Evolutionary conservation across 208 protist genomes (phyloP), one percentile per base, ranked within the genome.

Genomic region (Leishmania tropica): DNA sequence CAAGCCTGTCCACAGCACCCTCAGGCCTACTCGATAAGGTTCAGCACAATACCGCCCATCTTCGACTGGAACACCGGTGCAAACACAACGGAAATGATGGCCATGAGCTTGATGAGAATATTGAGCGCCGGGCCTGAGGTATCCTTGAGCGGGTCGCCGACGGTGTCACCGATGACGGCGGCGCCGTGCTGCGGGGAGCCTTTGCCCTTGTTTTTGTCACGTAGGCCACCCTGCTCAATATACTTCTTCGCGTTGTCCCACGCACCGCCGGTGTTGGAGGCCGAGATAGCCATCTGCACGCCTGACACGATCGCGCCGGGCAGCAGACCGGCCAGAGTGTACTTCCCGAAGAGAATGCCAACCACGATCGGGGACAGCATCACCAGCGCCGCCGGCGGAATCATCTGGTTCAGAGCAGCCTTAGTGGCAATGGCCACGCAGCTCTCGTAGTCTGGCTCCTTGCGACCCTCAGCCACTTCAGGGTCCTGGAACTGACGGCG

Each of bases 201-300:
- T 86, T 98, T 98, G 65, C 96, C 94, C 85, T 92, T 96, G 84
- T 95, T 94, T 77, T 97, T 95, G 80, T 96, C 96, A 54, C 83
- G 86, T 70, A 97, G 92, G 45, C 90, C 87, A 64, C 96, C 94
- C 84, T 92, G 93, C 89, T 99, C 98, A 86, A 99, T 97, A 88
- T 96, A 99, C 90, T 99, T 99, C 95, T 99, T 99, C 65, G 98
- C 97, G 80, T 99, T 99, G 86, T 99, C 98, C 98, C 98, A 99
- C 21, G 98, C 98, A 73, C 98, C 98, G 53, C 97, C 97, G 40
- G 96, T 96, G 90, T 99, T 99, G 87, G 97, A 96, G 71, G 97
- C 88, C 51, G 96, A 98, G 78, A 99, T 93, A 70, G 97, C 96
- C 85, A 99, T 88, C 79, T 99, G 96, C 79, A 98, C 94, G 70